phyloP scores from a whole-genome alignment of 257 asterid species.

The Ballota nigra region DNA sequence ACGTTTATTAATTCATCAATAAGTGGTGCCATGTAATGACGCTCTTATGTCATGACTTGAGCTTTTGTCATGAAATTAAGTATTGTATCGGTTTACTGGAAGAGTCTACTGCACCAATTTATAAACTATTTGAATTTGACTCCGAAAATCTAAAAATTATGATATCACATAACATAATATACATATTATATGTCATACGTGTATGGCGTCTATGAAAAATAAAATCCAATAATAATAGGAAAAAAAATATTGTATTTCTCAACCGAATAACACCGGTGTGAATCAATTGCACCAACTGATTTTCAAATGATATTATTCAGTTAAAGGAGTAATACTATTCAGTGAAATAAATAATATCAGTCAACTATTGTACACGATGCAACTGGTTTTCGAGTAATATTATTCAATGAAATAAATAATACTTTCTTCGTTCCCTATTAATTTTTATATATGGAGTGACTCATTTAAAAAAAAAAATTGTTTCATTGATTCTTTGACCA shows the following conservation, averaged over 20 bases:
- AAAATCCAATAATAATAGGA: neutral
- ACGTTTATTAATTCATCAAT: neutral
- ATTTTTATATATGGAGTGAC: no score
- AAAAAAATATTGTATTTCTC: neutral
- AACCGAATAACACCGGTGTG: neutral
- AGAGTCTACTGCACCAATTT: neutral
- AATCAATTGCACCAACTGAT: no score
- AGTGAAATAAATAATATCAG: no score
- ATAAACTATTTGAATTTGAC: neutral
- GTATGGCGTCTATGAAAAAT: neutral
- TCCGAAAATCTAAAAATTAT: neutral
- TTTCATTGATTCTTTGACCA: no score
- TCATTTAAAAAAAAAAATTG: no score
- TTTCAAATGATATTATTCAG: no score
- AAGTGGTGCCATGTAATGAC: conserved; percentile 20
- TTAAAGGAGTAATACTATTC: no score
- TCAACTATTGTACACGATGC: no score
- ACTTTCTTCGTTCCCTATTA: no score
- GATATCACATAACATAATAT: neutral
- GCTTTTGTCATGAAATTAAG: neutral
- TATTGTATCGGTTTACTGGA: neutral
- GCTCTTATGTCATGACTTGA: neutral
- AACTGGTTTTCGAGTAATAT: no score
- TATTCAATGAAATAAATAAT: no score
- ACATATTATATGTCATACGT: neutral